Conservation (phyloP, 2,329 filamentous ascomycete genomes). For the Aspergillus brunneoviolaceus region DNA sequence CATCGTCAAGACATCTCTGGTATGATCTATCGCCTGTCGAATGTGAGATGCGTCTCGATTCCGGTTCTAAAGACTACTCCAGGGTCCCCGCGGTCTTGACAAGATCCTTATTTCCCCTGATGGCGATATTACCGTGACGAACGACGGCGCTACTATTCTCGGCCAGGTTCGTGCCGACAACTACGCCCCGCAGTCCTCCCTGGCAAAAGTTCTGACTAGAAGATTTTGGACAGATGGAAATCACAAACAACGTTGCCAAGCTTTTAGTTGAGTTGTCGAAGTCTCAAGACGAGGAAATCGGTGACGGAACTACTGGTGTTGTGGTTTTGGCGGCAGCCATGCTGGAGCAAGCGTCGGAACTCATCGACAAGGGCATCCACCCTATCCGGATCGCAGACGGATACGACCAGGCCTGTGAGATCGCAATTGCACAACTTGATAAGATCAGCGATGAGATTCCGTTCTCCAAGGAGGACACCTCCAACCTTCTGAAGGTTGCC, state of each 20-base stretch:
- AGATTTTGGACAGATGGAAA: constrained; percentile 73
- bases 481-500: constrained; percentile 90
- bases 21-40: constrained; percentile 36
- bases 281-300: constrained; percentile 98
- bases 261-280: constrained; percentile 95
- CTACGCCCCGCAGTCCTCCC: not conserved
- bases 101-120: constrained; percentile 99
- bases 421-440: constrained; percentile 89
- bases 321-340: constrained; percentile 93
- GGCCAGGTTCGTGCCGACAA: constrained; percentile 57
- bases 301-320: constrained; percentile 95
- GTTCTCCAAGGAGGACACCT: constrained; percentile 75
- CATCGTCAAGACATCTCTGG: constrained; percentile 93
- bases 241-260: constrained; percentile 97
- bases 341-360: constrained; percentile 91
- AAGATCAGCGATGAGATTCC: constrained; percentile 87
- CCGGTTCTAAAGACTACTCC: constrained; percentile 8
- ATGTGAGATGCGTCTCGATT: not conserved
- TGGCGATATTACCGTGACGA: constrained; percentile 98
- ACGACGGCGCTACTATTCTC: constrained; percentile 96
- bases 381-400: constrained; percentile 98
- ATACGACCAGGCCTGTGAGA: constrained; percentile 96
- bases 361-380: constrained; percentile 99
- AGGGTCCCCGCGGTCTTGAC: constrained; percentile 90
- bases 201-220: constrained; percentile 1